phyloP scores from a whole-genome alignment of 345 rosid genomes.

The Microthlaspi erraticum region DNA sequence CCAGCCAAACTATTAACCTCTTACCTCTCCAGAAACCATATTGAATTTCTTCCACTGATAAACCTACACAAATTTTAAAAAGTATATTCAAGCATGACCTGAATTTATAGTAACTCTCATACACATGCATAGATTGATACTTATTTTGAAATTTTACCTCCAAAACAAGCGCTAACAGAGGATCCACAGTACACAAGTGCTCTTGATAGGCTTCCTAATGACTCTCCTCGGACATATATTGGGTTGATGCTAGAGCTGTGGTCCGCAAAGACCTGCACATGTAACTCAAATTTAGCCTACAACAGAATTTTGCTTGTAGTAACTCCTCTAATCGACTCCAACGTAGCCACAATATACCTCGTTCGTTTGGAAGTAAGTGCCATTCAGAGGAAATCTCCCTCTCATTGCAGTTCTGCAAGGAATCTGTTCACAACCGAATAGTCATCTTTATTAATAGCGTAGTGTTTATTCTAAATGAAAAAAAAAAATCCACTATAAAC shows the following conservation, averaged over 20 bases:
- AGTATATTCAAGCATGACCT: neutral
- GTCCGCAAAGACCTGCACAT: slow-evolving; percentile 85
- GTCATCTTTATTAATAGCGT: neutral
- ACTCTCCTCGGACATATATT: slow-evolving; percentile 63
- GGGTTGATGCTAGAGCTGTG: slow-evolving; percentile 80
- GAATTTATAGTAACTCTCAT: neutral
- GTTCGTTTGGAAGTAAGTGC: slow-evolving; percentile 92
- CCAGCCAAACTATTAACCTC: too few species aligned
- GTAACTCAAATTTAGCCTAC: slow-evolving; percentile 13
- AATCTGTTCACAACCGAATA: slow-evolving; percentile 55
- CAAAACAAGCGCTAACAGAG: slow-evolving; percentile 72
- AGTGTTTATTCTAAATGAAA: neutral
- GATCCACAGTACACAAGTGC: slow-evolving; percentile 82
- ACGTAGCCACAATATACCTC: slow-evolving; percentile 53
- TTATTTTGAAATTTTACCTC: slow-evolving; percentile 51
- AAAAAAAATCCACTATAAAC: slow-evolving; percentile 14
- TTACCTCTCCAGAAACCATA: slow-evolving; percentile 86
- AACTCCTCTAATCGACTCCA: neutral
- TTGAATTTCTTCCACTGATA: slow-evolving; percentile 68
- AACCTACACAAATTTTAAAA: slow-evolving; percentile 54
- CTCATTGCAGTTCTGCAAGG: slow-evolving; percentile 96
- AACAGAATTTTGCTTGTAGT: neutral
- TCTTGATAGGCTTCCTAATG: slow-evolving; percentile 69
- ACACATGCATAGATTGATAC: neutral
- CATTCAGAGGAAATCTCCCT: slow-evolving; percentile 90